Conservation (phyloP, 1,284 basidiomycete species). For the Irpex rosettiformis region DNA sequence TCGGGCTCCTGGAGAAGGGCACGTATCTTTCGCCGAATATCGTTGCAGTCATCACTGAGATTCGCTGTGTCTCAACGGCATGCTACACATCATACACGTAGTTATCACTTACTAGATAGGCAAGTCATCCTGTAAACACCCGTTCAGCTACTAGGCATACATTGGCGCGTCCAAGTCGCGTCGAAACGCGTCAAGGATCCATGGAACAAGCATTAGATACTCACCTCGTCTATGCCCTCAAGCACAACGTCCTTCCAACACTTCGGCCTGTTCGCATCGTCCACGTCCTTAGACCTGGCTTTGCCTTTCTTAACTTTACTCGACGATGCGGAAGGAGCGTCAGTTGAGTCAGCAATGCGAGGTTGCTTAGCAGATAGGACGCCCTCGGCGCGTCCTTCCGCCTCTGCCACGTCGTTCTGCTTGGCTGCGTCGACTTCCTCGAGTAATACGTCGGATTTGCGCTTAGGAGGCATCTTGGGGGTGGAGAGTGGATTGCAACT, state of each 20-base stretch:
- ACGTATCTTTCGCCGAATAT: conserved; percentile 44
- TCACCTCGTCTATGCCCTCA: conserved; percentile 29
- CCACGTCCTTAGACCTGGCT: conserved; percentile 8
- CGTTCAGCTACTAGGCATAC: background rate
- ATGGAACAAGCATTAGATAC: background rate
- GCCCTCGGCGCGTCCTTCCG: too few species aligned
- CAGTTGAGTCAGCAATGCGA: background rate
- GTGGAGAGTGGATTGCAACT: background rate
- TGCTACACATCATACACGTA: background rate
- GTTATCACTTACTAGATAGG: conserved; percentile 29
- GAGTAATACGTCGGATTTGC: background rate
- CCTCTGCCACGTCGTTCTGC: background rate
- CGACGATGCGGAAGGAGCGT: conserved; percentile 10
- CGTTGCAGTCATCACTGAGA: conserved; percentile 43
- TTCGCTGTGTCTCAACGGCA: background rate
- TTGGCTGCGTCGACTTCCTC: background rate
- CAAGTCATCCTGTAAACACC: conserved; percentile 22
- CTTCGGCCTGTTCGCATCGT: conserved; percentile 12
- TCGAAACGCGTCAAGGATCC: background rate
- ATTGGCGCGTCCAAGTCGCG: conserved; percentile 1
- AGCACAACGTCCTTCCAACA: conserved; percentile 30
- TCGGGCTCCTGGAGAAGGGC: conserved; percentile 37
- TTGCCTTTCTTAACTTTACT: conserved; percentile 23
- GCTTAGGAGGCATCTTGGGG: background rate
- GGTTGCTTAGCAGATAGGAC: background rate